phyloP scores from a whole-genome alignment of 1,284 basidiomycete genomes.

The Cystobasidium pallidum region DNA sequence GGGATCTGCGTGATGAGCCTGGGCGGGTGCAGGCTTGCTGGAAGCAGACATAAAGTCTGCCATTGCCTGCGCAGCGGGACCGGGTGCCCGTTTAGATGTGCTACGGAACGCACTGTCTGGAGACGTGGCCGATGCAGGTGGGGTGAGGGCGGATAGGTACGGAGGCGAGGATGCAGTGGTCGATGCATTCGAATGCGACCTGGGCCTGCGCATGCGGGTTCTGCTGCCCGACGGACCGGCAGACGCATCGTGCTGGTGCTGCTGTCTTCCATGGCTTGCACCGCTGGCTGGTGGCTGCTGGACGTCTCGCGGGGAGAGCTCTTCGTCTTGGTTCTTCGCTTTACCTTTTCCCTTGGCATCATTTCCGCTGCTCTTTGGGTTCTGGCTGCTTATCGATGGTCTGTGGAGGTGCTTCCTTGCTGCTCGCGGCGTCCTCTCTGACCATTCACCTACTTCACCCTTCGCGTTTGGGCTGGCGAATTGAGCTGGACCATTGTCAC shows the following conservation, averaged over 20 bases:
- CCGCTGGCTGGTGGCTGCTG: neutral
- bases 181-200: constrained; percentile 25
- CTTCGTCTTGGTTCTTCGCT: constrained; percentile 13
- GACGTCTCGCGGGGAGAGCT: neutral
- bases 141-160: neutral
- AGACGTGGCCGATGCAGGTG: neutral
- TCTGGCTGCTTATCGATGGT: neutral
- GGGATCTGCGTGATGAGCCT: neutral
- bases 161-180: neutral
- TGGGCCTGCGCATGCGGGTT: constrained; percentile 8
- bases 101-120: neutral
- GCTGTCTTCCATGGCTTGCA: neutral
- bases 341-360: constrained; percentile 24
- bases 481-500: neutral
- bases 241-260: neutral
- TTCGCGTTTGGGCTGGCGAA: constrained; percentile 1
- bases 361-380: neutral
- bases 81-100: constrained; percentile 24
- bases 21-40: constrained; percentile 20
- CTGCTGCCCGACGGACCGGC: neutral
- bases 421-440: constrained; percentile 29
- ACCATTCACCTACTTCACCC: neutral
- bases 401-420: constrained; percentile 4
- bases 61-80: constrained; percentile 28
- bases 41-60: constrained; percentile 24